Base-by-base conservation (phyloP, 306 rosid genomes). In the Cucumis hystrix region DNA sequence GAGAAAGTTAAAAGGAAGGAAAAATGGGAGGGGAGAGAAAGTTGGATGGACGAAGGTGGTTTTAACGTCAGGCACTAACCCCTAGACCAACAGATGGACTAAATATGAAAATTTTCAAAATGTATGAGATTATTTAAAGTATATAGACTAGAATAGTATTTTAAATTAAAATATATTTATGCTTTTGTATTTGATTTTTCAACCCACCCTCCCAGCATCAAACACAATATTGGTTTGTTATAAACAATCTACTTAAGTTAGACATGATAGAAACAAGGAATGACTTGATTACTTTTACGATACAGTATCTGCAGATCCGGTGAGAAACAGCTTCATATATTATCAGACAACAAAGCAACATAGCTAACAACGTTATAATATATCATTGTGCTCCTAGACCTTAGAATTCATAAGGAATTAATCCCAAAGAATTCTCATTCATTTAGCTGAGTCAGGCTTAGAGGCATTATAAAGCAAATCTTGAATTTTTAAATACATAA, bases 401-500 rank as follows among this genome's bases (percentile, higher is more conserved):
- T 69, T 68, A 43, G 56, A 10, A 21, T 45, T 69, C 81, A 81
- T 82, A 84, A 88, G 33, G 95, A 90, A 78, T 90, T 88, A 57
- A 86, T 81, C 81, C 91, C 84, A 79, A 93, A 88, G 64, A 92
- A 87, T 68, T 83, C 85, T 75, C 89, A 83, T 33, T 92, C 97
- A 70, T 82, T 90, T 81, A 88, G 85, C 83, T 83, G 89, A 74
- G 30, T 93, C 98, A 40, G 88, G 72, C 89, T 85, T 93, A 7
- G 92, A 82, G 61, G 96, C 84, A 76, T 21, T 90, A 70, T 86
- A 93, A 59, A 92, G 93, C 41, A 92, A 87, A 81, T 95, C 99
- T 77, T 92, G 97, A 83, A 92, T 84, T 91, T 91, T 94, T 58
- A 93, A 86, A 81, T 85, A 89, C 80, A 88, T 82, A 71, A 90